Base-by-base conservation (phyloP, 2,329 filamentous ascomycete species). In the Cercospora sp. region DNA sequence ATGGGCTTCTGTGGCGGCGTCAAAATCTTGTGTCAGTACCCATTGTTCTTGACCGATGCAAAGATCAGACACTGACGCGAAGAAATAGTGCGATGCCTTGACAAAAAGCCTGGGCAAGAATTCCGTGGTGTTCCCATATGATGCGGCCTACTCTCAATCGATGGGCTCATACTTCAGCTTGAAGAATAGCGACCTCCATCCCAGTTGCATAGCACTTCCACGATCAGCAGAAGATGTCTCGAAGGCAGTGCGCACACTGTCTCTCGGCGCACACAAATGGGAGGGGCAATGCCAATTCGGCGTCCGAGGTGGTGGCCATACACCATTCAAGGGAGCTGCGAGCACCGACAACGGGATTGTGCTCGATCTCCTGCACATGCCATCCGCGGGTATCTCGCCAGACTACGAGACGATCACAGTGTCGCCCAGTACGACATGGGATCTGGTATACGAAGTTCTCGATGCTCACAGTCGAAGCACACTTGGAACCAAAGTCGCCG, bases 281-380 rank as follows among this genome's bases (percentile, higher is more conserved):
- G 26, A 66, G 28, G 71, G 51, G 9, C 48, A 68, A 63, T 71
- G 68, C 51, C 42, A 67, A n/a, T 75, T 75, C 62, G 73, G 73
- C n/a, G 63, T 75, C 3, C 64, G 72, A 31, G 60, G 65, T 9
- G 60, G 65, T 59, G 60, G 75, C 4, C 75, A 76, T 45, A 66
- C 71, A 8, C 51, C 68, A 5, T 72, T 67, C 28, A 51, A 69
- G 7, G 74, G 72, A 28, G 68, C 68, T 10, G 70, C 69, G 16
- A 76, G 71, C 51, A 73, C 74, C 23, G 30, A 72, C 16, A 70
- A 60, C 26, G 75, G 75, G 20, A 68, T 77, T 23, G 71, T 71
- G 0, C 70, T 77, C 18, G 73, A 74, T 48, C 65, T 76, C 10
- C 48, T 62, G 2, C 53, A 42, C 18, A 62, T 76, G 68, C 71